Evolutionary conservation across 495 filamentous ascomycete species (phyloP).

Genomic region (Ascobolus immersus): DNA sequence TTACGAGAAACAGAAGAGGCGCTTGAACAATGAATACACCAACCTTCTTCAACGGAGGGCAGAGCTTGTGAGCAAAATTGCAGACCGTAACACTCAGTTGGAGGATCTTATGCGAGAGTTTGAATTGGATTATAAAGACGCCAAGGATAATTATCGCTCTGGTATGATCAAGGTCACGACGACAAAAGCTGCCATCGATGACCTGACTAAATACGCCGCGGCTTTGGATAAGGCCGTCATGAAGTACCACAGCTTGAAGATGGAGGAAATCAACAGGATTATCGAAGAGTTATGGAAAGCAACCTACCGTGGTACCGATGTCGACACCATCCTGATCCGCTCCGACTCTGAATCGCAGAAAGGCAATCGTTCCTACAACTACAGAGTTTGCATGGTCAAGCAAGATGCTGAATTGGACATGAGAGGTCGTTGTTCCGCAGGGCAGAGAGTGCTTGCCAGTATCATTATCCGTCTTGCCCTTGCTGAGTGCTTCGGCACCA

Average conservation of each 20-base stretch:
- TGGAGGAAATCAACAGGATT: constrained; percentile 95
- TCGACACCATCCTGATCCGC: constrained; percentile 85
- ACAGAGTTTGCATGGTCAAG: constrained; percentile 96
- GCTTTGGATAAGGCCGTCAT: constrained; percentile 91
- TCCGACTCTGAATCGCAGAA: constrained; percentile 57
- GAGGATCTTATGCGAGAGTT: constrained; percentile 44
- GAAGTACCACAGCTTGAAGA: constrained; percentile 82
- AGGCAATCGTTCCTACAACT: constrained; percentile 75
- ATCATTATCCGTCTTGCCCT: constrained; percentile 96
- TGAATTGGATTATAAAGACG: constrained; percentile 64
- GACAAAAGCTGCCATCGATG: constrained; percentile 75
- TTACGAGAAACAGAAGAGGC: constrained; percentile 39
- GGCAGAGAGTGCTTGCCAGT: constrained; percentile 82
- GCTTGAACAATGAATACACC: constrained; percentile 34
- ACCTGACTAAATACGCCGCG: constrained; percentile 50
- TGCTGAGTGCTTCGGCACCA: constrained; percentile 88
- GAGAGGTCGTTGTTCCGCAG: constrained; percentile 88
- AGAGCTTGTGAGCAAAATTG: constrained; percentile 44
- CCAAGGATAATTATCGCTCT: constrained; percentile 60
- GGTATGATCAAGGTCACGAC: constrained; percentile 74
- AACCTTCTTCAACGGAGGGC: constrained; percentile 33
- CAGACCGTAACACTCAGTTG: constrained; percentile 58
- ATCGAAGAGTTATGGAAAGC: constrained; percentile 85
- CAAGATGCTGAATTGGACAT: constrained; percentile 96
- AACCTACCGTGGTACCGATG: constrained; percentile 92